These are phyloP conservation scores for Fusarium foetens DNA, from an alignment of 2,329 filamentous ascomycete species.

Conservation along the genomic window DNA sequence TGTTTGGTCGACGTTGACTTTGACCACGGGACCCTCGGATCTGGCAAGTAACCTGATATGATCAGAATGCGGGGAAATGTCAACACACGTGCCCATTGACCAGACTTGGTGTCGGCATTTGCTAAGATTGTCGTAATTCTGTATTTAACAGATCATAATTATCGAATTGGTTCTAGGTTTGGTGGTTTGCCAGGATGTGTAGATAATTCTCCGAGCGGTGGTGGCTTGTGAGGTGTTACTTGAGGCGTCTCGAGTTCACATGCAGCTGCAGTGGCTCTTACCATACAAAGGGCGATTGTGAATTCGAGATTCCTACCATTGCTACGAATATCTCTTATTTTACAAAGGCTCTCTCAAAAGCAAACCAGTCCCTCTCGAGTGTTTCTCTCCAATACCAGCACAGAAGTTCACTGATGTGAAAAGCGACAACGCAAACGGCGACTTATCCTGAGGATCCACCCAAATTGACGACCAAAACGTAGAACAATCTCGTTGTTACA, in stretches of 20 bases:
- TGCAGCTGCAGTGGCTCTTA: background rate
- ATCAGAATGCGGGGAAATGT: slow-evolving; percentile 29
- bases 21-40: slow-evolving; percentile 19
- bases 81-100: slow-evolving; percentile 23
- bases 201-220: background rate
- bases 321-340: background rate
- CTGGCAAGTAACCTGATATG: slow-evolving; percentile 6
- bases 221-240: background rate
- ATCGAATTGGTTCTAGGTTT: background rate
- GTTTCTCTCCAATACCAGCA: background rate
- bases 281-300: accelerated
- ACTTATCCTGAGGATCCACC: too few species aligned
- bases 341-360: background rate
- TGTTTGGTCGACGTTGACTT: background rate
- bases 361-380: accelerated
- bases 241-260: background rate
- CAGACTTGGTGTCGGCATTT: background rate
- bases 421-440: background rate
- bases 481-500: accelerated
- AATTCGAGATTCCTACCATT: background rate
- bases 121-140: slow-evolving; percentile 4
- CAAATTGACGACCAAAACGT: background rate
- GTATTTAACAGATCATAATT: background rate
- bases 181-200: background rate
- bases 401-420: too few species aligned